phyloP scores from a whole-genome alignment of 257 asterid genomes.

The Solanum tarijense region DNA sequence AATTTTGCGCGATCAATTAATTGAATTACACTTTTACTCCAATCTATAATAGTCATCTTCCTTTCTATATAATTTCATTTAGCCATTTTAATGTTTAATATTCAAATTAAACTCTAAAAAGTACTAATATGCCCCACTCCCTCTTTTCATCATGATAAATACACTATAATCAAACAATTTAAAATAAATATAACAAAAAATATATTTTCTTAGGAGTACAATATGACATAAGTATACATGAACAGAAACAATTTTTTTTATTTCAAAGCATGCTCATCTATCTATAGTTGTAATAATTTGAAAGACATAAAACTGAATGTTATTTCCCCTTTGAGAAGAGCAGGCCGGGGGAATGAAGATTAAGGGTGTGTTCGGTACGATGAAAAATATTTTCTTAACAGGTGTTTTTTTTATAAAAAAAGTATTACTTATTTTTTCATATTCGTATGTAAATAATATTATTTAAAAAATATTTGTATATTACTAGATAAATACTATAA shows the following conservation, averaged over 20 bases:
- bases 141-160: no score
- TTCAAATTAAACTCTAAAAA: not conserved
- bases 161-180: no score
- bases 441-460: no score
- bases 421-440: no score
- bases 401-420: no score
- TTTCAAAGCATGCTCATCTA: not conserved
- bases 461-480: no score
- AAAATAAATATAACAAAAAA: no score
- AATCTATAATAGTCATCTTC: not conserved
- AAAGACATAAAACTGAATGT: not conserved
- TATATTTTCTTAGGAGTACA: no score
- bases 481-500: no score
- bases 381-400: no score
- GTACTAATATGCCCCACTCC: not conserved
- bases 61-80: not conserved
- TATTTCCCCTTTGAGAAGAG: not conserved
- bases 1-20: not conserved
- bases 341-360: not conserved
- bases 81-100: not conserved
- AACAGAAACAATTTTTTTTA: no score
- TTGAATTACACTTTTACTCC: not conserved
- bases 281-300: not conserved
- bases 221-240: not conserved
- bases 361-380: no score